Evolutionary conservation across 2,329 filamentous ascomycete genomes (phyloP), one percentile per base, ranked within the genome.

Genomic region (Lachnellula willkommii): DNA sequence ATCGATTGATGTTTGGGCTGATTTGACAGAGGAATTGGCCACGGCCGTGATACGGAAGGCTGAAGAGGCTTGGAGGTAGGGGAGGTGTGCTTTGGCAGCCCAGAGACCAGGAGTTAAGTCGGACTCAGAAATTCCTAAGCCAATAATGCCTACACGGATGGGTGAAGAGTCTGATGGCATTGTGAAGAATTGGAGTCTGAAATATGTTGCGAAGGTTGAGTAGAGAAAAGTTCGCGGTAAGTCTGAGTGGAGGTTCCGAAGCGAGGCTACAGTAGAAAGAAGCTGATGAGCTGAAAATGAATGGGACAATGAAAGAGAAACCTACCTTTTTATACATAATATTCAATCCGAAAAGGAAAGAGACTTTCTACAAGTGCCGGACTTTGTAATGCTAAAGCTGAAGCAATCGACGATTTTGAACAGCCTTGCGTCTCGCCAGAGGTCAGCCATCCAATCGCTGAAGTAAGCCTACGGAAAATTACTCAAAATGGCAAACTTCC

Each of bases 31-130:
- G n/a, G 75, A 77, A 66, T 80, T 80, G 60, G 73, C 72, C 2
- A 80, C 66, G 4, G 77, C 78, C 5, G 72, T 70, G 54, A 80
- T 71, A 26, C 72, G 66, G 64, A 77, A 80, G 8, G 68, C 64
- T 6, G 60, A 52, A 4, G 57, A 60, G 20, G 53, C 52, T 4
- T 45, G 45, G 15, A 63, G 51, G 43, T 36, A 56, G 0, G 84
- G 81, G 0, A 86, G 75, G 63, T 87, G 83, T 2, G 78, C 80
- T 26, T 65, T 62, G 35, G 71, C 73, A 2, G 80, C 81, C 82
- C 82, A 87, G 0, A 52, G 26, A 7, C 65, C 67, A 0, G 59
- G 54, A 22, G 32, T 40, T 12, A 48, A 37, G 14, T 7, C 32
- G n/a, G 40, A 37, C n/a, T 11, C 12, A 24, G 26, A 28, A 24